phyloP scores from a whole-genome alignment of 352 stramenopile species.

The Globisporangium alternatum region DNA sequence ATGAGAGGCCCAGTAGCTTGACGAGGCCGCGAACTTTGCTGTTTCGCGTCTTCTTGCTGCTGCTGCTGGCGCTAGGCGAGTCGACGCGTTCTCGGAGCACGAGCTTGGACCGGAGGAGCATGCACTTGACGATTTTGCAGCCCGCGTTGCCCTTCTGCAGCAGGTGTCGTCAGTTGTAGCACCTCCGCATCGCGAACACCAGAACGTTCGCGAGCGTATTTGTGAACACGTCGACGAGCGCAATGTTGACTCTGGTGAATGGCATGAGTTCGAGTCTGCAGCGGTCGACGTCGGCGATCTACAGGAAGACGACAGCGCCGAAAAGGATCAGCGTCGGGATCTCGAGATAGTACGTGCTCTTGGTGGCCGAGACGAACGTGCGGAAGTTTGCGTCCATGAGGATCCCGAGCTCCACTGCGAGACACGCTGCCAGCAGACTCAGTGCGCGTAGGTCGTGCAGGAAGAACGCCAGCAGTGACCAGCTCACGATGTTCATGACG shows the following conservation, averaged over 20 bases:
- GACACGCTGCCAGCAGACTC: too few species aligned
- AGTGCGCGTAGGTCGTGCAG: constrained; percentile 20
- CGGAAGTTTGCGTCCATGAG: constrained; percentile 22
- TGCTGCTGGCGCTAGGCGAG: background rate
- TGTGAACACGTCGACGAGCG: constrained; percentile 30
- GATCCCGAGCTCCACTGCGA: constrained; percentile 21
- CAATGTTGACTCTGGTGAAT: constrained; percentile 20
- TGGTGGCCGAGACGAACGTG: constrained; percentile 8
- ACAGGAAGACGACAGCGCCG: constrained; percentile 18
- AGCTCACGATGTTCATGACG: constrained; percentile 24
- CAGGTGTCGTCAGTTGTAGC: constrained; percentile 32
- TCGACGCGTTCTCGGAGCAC: constrained; percentile 18
- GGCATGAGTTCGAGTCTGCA: constrained; percentile 16
- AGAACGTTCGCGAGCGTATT: constrained; percentile 32
- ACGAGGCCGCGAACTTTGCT: constrained; percentile 19
- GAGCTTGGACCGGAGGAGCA: constrained; percentile 30
- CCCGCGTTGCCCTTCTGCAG: constrained; percentile 21
- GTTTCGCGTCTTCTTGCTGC: background rate
- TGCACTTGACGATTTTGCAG: constrained; percentile 32
- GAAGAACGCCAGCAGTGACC: constrained; percentile 16
- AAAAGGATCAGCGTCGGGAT: constrained; percentile 21
- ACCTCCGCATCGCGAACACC: constrained; percentile 30
- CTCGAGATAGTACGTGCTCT: constrained; percentile 4
- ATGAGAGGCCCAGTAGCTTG: constrained; percentile 23
- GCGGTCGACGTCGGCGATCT: constrained; percentile 24